These are phyloP conservation scores for Smittium mucronatum DNA, from an alignment of 371 early-diverging fungal species.

Conservation along the genomic window DNA sequence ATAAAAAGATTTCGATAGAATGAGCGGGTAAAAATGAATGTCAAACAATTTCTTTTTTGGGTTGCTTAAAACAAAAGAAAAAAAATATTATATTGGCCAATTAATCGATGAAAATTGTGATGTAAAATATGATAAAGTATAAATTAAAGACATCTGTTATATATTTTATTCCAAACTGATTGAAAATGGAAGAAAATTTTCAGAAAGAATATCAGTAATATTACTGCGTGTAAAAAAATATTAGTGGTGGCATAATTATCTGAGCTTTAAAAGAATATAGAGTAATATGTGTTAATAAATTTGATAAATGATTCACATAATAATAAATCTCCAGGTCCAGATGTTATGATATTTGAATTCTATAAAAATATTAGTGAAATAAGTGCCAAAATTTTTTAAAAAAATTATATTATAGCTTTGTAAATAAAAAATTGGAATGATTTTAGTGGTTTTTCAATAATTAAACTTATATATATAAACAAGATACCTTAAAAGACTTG, in stretches of 20 bases:
- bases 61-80: not conserved
- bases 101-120: not conserved
- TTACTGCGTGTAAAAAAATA: not conserved
- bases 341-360: not conserved
- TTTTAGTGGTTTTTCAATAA: not conserved
- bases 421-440: not conserved
- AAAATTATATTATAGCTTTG: not conserved
- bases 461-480: not conserved
- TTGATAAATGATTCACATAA: not conserved
- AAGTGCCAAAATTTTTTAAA: not conserved
- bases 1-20: not conserved
- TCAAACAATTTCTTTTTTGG: conserved; percentile 10
- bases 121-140: not conserved
- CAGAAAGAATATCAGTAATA: not conserved
- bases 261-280: not conserved
- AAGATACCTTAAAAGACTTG: not conserved
- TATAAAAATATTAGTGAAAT: not conserved
- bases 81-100: not conserved
- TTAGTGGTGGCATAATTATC: not conserved
- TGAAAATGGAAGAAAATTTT: not conserved
- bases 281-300: not conserved
- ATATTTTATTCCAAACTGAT: not conserved
- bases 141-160: not conserved
- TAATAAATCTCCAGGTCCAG: not conserved
- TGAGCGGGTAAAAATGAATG: conserved; percentile 4